Evolutionary conservation across 2,329 filamentous ascomycete genomes (phyloP), one percentile per base, ranked within the genome.

Genomic region (Trichoderma brevicompactum): DNA sequence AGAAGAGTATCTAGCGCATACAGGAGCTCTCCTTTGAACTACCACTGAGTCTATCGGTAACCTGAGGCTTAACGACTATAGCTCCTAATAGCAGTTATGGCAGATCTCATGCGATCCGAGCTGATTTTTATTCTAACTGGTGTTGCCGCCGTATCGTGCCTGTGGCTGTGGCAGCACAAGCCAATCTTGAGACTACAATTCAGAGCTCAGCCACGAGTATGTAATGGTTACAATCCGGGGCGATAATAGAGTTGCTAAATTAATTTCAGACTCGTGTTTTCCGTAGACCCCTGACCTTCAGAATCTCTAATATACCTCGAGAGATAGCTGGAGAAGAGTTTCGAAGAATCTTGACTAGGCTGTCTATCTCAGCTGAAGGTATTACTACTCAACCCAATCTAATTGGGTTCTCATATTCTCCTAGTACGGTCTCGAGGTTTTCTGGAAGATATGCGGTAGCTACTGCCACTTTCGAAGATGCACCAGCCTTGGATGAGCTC

Each of bases 251-350:
- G n/a, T n/a, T n/a, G n/a, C n/a, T n/a, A n/a, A n/a, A n/a, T n/a
- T n/a, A n/a, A n/a, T n/a, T n/a, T n/a, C n/a, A 34, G 6, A 10
- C 48, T 50, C 32, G 32, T 36, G 17, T 36, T 5, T 19, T 6
- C 32, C 41, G n/a, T 32, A 52, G 15, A 32, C 44, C 17, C 15
- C 28, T 52, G 23, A 62, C 58, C 1, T 43, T 62, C n/a, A 63
- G 59, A 10, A 63, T 63, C n/a, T 54, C 59, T 36, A 63, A 46
- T 3, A 63, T 63, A 15, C 59, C 59, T 1, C 19, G 40, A 9
- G 12, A 10, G 9, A 38, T 53, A 12, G 38, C 13, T 8, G 23
- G 13, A 23, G 32, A 32, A 9, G 10, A 12, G 1, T 23, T 63
- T n/a, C n/a, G 10, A 28, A 7, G 38, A 1, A 38, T 63, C 23